Base-by-base conservation (phyloP, 2,329 filamentous ascomycete species). In the Aplosporella prunicola region DNA sequence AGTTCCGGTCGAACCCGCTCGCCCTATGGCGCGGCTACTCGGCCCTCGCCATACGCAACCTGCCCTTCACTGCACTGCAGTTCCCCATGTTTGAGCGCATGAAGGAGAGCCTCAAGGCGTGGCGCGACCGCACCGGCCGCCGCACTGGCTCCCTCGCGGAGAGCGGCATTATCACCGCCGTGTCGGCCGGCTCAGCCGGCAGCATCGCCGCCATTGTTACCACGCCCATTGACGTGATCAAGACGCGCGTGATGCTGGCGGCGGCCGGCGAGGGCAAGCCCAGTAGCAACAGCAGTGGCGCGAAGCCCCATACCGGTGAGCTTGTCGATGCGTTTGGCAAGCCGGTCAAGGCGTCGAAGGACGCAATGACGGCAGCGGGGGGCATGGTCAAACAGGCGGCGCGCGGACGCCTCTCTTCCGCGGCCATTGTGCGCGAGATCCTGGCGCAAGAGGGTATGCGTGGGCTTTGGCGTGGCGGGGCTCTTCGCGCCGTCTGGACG, bases 191-290 rank as follows among this genome's bases (percentile, higher is more conserved):
- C 2, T 57, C 71, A 11, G 83, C 86, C 0, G 87, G 87, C 0
- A 75, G 76, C 5, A 57, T 89, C 7, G 80, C 86, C 0, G 82
- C 87, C 1, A 72, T 83, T 8, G 57, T 91, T n/a, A 94, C 87
- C 2, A 93, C 87, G 34, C 88, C 88, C 0, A 76, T 87, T 39
- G 88, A 94, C 58, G 85, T 93, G 8, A 74, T 94, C 16, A 93
- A 94, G 66, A 93, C 87, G 45, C 66, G 84, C 33, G 82, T 93
- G 61, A 94, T 93, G 87, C 66, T 94, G 17, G 69, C 72, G 15
- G 58, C 60, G 9, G 53, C 39, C 0, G 53, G 57, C 2, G 38
- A 18, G 13, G 18, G 13, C 14, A 34, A 45, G 15, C 43, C 51
- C 20, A 51, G 45, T 34, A 44, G 47, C 15, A 20, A 45, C 46